Evolutionary conservation across 495 filamentous ascomycete genomes (phyloP).

Genomic region (Trichodelitschia bisporula): DNA sequence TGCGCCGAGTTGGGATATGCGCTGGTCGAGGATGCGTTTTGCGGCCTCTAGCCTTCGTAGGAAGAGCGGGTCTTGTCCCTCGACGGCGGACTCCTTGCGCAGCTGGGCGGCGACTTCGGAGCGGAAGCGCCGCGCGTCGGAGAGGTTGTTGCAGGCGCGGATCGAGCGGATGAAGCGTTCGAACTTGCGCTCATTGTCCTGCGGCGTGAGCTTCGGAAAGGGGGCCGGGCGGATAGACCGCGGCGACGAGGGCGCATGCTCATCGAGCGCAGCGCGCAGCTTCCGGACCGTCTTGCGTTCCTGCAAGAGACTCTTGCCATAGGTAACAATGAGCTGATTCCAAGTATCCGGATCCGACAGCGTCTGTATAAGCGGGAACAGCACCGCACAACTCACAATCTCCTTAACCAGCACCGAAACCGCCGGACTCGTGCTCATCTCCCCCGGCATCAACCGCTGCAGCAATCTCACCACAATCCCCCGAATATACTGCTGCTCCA

Average conservation of each 20-base stretch:
- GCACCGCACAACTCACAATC: conserved; percentile 53
- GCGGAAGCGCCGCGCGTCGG: conserved; percentile 74
- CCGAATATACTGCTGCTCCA: conserved; percentile 73
- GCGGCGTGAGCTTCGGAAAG: conserved; percentile 39
- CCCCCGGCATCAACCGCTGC: conserved; percentile 49
- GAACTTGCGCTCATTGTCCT: conserved; percentile 75
- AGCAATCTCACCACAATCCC: conserved; percentile 41
- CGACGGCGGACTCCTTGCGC: conserved; percentile 56
- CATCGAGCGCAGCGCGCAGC: conserved; percentile 76
- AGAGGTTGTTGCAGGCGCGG: conserved; percentile 70
- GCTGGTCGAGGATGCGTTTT: conserved; percentile 73
- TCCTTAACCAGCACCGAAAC: conserved; percentile 65
- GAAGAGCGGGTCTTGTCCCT: conserved; percentile 62
- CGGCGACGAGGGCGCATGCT: conserved; percentile 72
- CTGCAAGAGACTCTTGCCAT: conserved; percentile 67
- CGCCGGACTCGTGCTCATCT: conserved; percentile 48
- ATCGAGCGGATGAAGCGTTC: conserved; percentile 85
- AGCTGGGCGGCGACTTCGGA: conserved; percentile 85
- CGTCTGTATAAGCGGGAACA: conserved; percentile 44
- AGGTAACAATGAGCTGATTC: conserved; percentile 87
- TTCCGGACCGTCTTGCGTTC: conserved; percentile 91
- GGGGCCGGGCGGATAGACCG: conserved; percentile 33
- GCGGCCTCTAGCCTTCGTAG: conserved; percentile 74
- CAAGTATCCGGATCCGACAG: conserved; percentile 81
- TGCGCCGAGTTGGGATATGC: conserved; percentile 56